phyloP scores from a whole-genome alignment of 192 early-diverging fungal genomes.

The Podila epigama region DNA sequence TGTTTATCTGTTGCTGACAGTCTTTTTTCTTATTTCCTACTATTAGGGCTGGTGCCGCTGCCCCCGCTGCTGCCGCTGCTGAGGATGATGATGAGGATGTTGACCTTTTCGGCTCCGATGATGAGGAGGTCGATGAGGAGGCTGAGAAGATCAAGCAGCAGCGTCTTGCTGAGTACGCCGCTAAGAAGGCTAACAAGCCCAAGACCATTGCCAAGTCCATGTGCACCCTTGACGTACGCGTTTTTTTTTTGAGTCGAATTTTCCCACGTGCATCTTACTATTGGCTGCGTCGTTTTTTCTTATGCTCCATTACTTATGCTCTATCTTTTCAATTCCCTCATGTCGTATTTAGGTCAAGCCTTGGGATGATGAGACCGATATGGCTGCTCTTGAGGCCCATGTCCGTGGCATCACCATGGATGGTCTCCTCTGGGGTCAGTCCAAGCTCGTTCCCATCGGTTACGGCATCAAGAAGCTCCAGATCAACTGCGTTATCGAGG shows the following conservation, averaged over 20 bases:
- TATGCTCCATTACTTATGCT: too few relatives aligned
- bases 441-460: conserved; percentile 83
- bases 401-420: conserved; percentile 84
- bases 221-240: conserved; percentile 78
- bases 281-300: too few relatives aligned
- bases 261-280: too few relatives aligned
- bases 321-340: too few relatives aligned
- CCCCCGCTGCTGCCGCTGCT: conserved; percentile 58
- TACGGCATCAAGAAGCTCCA: conserved; percentile 97
- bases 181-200: conserved; percentile 91
- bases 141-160: conserved; percentile 87
- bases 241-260: background rate
- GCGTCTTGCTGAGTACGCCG: conserved; percentile 89
- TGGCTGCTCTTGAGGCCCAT: conserved; percentile 74
- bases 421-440: conserved; percentile 90
- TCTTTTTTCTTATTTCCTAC: background rate
- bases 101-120: conserved; percentile 95
- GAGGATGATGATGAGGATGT: conserved; percentile 93
- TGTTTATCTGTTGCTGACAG: background rate
- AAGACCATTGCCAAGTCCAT: conserved; percentile 91
- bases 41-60: conserved; percentile 65
- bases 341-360: conserved; percentile 81
- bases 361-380: conserved; percentile 97
- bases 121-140: conserved; percentile 92
- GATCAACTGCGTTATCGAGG: conserved; percentile 92